Conservation (phyloP, 1,284 basidiomycete species). For the Microbotryum scabiosae region DNA sequence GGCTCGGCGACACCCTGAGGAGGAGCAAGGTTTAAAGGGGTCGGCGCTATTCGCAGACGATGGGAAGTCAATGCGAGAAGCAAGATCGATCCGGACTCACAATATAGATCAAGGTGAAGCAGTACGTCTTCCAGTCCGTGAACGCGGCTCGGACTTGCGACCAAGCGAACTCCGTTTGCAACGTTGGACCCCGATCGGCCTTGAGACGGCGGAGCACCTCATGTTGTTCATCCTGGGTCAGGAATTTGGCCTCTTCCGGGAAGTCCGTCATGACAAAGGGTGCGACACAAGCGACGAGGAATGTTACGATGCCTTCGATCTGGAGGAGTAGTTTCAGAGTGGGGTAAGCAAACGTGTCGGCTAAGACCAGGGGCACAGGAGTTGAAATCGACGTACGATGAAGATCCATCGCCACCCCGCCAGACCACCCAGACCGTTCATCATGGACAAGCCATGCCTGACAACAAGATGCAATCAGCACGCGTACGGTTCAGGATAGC, state of each 20-base stretch:
- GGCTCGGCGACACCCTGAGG: conserved; percentile 23
- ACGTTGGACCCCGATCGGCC: background rate
- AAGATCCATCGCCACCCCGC: conserved; percentile 34
- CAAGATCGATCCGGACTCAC: too few species aligned
- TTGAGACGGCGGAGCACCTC: background rate
- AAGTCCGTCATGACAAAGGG: conserved; percentile 41
- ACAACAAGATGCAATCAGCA: too few species aligned
- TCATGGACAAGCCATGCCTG: conserved; percentile 8
- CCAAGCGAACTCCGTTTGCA: background rate
- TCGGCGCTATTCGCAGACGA: background rate
- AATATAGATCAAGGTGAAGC: background rate
- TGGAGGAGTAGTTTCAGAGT: too few species aligned
- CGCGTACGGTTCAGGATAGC: too few species aligned
- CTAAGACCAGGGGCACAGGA: too few species aligned
- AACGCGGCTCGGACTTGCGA: background rate
- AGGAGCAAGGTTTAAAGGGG: conserved; percentile 9
- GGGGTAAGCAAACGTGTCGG: too few species aligned
- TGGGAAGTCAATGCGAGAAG: background rate
- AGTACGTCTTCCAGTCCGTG: conserved; percentile 38
- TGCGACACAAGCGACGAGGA: conserved; percentile 38
- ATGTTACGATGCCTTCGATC: conserved; percentile 42
- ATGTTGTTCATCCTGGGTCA: background rate
- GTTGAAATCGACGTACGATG: conserved; percentile 27
- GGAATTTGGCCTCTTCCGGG: conserved; percentile 39
- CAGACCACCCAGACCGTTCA: conserved; percentile 22